Evolutionary conservation across 495 filamentous ascomycete genomes (phyloP), one percentile per base, ranked within the genome.

Genomic region (Xylaria palmicola): DNA sequence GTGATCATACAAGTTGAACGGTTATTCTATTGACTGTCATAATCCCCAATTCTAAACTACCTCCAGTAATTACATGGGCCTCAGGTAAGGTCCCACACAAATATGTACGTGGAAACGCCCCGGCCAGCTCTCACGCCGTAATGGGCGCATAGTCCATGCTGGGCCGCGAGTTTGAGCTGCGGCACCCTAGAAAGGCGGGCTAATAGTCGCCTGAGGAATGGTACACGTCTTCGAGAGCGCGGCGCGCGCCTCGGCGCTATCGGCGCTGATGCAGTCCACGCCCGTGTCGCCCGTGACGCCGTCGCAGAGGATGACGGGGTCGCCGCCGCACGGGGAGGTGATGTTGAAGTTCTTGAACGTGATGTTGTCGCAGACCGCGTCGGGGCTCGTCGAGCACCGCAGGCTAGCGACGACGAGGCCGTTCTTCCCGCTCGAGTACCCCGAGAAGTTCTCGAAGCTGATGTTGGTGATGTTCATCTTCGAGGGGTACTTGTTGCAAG

Each of bases 381-480:
- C 62, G 50, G 69, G 71, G 56, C 79, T 81, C 0, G 78, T 78
- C 9, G 79, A 82, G 60, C 82, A 85, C 0, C 75, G 76, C 61
- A 85, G 64, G 34, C 80, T 76, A 6, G 73, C 83, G 20, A 83
- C 75, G 2, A 79, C 77, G 19, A 73, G 65, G 9, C 79, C 81
- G 37, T 82, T 70, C 29, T 76, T 76, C 0, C 83, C 83, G 10
- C 78, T 81, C 2, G 77, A 80, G 3, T 75, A 81, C 5, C 82
- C 83, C n/a, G 74, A 75, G 56, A 85, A 76, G 54, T 84, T 85
- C 61, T 83, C 73, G 52, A 86, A 85, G 0, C 65, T 59, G 57
- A 86, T 75, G 65, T 83, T 77, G 34, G 79, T 83, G 59, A 86
- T 72, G 65, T 85, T 81, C 43, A 84, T 80, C 19, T 71, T 68